These are phyloP conservation scores for Polygonum aviculare DNA, from an alignment of 148 eudicot species.

Conservation along the genomic window DNA sequence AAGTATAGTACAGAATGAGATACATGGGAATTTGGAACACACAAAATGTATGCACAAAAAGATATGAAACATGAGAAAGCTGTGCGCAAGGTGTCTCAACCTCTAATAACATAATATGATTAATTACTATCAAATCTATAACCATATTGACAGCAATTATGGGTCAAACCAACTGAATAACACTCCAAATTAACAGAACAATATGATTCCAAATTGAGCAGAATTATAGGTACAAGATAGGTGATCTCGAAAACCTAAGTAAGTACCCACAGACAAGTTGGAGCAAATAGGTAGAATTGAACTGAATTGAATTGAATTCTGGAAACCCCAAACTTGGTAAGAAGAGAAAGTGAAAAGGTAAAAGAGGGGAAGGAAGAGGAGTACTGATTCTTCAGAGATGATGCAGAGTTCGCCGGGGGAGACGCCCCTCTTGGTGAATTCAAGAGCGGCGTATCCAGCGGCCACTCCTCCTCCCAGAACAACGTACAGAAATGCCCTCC, in stretches of 20 bases:
- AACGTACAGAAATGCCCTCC: slow-evolving; percentile 85
- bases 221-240: neutral
- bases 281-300: neutral
- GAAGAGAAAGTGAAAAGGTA: neutral
- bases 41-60: neutral
- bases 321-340: neutral
- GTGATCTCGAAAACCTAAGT: neutral
- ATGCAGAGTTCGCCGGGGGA: slow-evolving; percentile 89
- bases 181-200: neutral
- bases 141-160: neutral
- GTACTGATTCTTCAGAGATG: slow-evolving; percentile 86
- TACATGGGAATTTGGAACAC: neutral
- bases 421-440: slow-evolving; percentile 61
- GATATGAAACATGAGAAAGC: neutral
- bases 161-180: neutral
- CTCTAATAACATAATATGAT: neutral
- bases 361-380: neutral
- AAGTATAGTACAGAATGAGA: too few species aligned
- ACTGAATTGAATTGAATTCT: neutral
- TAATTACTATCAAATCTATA: neutral
- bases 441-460: slow-evolving; percentile 95
- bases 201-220: too few species aligned
- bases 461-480: slow-evolving; percentile 95
- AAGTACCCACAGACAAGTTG: neutral
- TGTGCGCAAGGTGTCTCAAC: neutral